Base-by-base conservation (phyloP, 108 stramenopile species). In the Phaeodactylum tricornutum region DNA sequence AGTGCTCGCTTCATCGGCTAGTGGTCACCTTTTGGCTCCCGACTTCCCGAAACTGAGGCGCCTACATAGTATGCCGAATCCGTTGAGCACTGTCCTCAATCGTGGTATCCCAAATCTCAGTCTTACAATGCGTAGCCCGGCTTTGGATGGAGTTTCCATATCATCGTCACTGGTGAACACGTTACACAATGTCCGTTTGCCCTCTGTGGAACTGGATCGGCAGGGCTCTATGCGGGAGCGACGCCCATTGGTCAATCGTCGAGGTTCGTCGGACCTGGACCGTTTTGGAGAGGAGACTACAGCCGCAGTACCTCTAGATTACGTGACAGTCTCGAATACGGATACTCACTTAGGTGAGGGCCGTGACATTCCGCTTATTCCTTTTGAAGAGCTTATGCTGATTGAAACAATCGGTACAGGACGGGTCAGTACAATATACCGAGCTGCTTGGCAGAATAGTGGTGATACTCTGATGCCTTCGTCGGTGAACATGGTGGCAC, bases 351-450 rank as follows among this genome's bases (percentile, higher is more conserved):
- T 17, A 17, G 48, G 28, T 4, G 44, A 45, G 8, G 20, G 24
- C 26, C 44, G 44, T 24, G 43, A 21, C 17, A 36, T 66, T 8
- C 64, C 64, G 20, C 22, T 67, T 22, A 67, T 67, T 21, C 66
- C 66, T 4, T 61, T 67, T 24, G 57, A 67, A 15, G 66, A 67
- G 26, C 53, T 67, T 11, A 67, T 67, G 66, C 28, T 67, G 38
- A 67, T 67, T 34, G 66, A 67, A 53, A 61, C 59, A 1, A 34
- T 67, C 23, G 66, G 66, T 4, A 48, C 44, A 37, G 66, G 66
- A 8, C 43, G 66, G n/a, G 59, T 67, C 2, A 52, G 50, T 33
- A 67, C 66, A 3, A 61, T 67, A 22, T 64, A 64, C 29, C 43
- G 63, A 33, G 63, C 63, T 21, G 63, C 63, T 14, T 64, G 63